Percentiles rank a stretch among this genome's conserved stretches.
Conservation (phyloP, 1,139 yeast genomes). For the Yamadazyma oceani region DNA sequence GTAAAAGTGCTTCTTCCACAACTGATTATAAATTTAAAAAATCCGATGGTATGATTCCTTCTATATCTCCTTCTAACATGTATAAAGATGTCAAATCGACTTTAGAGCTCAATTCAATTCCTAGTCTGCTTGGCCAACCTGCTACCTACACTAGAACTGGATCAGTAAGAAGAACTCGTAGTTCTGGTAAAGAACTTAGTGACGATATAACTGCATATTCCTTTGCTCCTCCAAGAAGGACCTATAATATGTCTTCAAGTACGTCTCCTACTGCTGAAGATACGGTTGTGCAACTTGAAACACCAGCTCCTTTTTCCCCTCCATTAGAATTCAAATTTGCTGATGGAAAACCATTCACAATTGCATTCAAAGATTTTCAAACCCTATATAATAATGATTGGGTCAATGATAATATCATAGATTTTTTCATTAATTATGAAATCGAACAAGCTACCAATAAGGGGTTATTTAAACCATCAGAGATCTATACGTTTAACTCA, state of each 20-base stretch:
- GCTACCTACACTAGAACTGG: background rate
- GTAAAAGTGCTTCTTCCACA: background rate
- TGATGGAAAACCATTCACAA: constrained; percentile 48
- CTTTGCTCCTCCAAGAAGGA: background rate
- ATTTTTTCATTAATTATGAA: constrained; percentile 64
- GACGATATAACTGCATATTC: background rate
- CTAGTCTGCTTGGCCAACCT: background rate
- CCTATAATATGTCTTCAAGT: too few relatives aligned
- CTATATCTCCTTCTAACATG: background rate
- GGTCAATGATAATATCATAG: constrained; percentile 75
- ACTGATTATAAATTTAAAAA: background rate
- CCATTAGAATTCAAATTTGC: constrained; percentile 49
- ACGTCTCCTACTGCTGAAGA: background rate
- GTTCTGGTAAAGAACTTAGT: background rate
- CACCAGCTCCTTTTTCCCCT: constrained; percentile 46
- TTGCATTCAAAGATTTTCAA: constrained; percentile 61
- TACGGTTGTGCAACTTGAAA: constrained; percentile 4
- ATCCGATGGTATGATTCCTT: background rate
- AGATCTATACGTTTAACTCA: constrained; percentile 71
- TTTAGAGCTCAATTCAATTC: background rate
- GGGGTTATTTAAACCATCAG: constrained; percentile 20
- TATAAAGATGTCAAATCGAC: background rate
- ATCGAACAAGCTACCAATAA: constrained; percentile 39
- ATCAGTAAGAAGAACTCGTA: background rate
- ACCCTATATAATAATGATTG: constrained; percentile 70